Evolutionary conservation across 345 rosid genomes (phyloP), one percentile per base, ranked within the genome.

Genomic region (Aurinia saxatilis): DNA sequence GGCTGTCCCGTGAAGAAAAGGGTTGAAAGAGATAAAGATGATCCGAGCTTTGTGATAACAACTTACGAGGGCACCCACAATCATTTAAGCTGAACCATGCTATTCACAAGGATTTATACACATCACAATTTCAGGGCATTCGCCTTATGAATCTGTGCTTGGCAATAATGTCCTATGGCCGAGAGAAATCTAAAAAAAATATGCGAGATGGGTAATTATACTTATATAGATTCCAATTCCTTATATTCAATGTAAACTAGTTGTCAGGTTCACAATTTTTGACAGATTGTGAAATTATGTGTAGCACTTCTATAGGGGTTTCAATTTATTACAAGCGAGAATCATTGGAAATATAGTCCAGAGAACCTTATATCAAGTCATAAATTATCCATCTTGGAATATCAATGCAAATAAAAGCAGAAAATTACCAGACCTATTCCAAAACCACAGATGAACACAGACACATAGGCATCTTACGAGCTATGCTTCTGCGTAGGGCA

Each of bases 1-100:
- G 85, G 87, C 2, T 93, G 99, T 66, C 80, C 81, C 0, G 97
- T 93, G 57, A 90, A 93, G 84, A 93, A 93, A 82, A 79, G 97
- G 63, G 81, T 93, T 10, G 99, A 93, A 73, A 79, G 97, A 74
- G 96, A 93, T 13, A 69, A 45, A 31, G 96, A 84, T 7, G 97
- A 93, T 68, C 70, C 79, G 3, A 71, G 73, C 25, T 93, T 76
- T 41, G 97, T 93, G 12, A 85, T 93, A 38, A 90, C 99, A 36
- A 93, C 91, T 18, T 93, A 93, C 40, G 88, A 87, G 60, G 90
- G 95, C 11, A 18, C 70, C 44, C 99, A 90, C 63, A 87, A 69
- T 50, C 97, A 93, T 66, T 82, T 64, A 36, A 70, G 67, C 58
- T 38, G 40, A 18, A 33, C 39, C 46, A 38, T 70, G 63, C 40